Percentiles rank a stretch among this genome's conserved stretches.
Conservation (phyloP, 495 filamentous ascomycete species). For the Neurospora sublineolata region DNA sequence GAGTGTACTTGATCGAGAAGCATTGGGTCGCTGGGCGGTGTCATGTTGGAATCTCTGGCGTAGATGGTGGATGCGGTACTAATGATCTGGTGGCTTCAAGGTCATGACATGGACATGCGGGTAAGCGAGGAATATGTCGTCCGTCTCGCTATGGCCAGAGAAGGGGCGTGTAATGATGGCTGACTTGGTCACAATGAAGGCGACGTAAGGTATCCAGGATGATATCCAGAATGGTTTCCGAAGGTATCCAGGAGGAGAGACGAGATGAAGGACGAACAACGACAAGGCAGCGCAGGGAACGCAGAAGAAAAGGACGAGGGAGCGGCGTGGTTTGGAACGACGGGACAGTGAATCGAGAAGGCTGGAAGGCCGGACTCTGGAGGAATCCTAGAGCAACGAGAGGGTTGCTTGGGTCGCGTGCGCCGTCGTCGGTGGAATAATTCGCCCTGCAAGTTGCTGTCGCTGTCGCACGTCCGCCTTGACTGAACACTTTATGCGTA, state of each 20-base stretch:
- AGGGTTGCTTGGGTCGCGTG: not conserved
- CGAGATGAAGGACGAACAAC: not conserved
- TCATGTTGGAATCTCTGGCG: slow-evolving; percentile 8
- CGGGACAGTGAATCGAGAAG: not conserved
- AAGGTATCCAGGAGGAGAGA: not conserved
- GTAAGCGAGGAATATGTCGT: not conserved
- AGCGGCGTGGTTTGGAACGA: not conserved
- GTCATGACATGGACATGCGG: not conserved
- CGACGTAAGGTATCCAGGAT: not conserved
- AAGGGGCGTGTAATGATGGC: not conserved
- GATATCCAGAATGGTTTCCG: not conserved
- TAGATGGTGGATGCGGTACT: not conserved
- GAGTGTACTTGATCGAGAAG: slow-evolving; percentile 14
- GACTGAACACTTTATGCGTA: not conserved
- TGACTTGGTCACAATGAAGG: not conserved
- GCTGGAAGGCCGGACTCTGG: not conserved
- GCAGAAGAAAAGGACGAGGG: not conserved
- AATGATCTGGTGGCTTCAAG: not conserved
- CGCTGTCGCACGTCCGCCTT: not conserved
- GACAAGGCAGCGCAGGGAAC: not conserved
- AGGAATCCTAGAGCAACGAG: not conserved
- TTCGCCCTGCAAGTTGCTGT: not conserved
- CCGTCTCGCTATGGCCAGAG: not conserved
- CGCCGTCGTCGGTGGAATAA: not conserved
- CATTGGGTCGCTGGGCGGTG: slow-evolving; percentile 5